Evolutionary conservation across 768 basidiomycete species (phyloP).

Genomic region (Mycena sanguinolenta): DNA sequence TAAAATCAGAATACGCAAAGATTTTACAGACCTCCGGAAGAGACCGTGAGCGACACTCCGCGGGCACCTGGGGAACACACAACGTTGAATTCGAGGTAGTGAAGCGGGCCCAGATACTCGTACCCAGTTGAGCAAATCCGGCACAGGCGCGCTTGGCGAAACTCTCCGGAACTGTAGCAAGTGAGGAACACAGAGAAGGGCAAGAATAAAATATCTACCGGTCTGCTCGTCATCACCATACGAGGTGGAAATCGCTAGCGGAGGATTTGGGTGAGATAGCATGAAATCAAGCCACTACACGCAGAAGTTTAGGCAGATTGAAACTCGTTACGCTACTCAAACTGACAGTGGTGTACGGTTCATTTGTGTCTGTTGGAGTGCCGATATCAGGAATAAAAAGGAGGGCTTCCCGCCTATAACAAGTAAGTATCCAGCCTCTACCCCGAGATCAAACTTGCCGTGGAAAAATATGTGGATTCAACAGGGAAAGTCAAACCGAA

Average conservation of each 20-base stretch:
- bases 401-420: constrained; percentile 57
- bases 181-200: neutral
- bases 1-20: constrained; percentile 39
- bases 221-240: constrained; percentile 72
- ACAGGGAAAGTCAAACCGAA: constrained; percentile 57
- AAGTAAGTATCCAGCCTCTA: constrained; percentile 23
- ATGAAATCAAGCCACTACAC: constrained; percentile 66
- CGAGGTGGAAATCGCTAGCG: constrained; percentile 65
- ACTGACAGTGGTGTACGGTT: constrained; percentile 49
- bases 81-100: neutral
- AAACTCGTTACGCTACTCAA: neutral
- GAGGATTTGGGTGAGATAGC: constrained; percentile 50
- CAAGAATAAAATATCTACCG: constrained; percentile 44
- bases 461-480: constrained; percentile 26
- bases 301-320: neutral
- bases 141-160: constrained; percentile 62
- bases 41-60: constrained; percentile 63
- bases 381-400: constrained; percentile 57
- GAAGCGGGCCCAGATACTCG: neutral
- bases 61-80: constrained; percentile 54
- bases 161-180: constrained; percentile 53
- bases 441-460: neutral
- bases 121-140: constrained; percentile 62
- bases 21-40: constrained; percentile 65
- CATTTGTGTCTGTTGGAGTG: constrained; percentile 57